phyloP scores from a whole-genome alignment of 2,329 filamentous ascomycete species.

The Apiospora marii region DNA sequence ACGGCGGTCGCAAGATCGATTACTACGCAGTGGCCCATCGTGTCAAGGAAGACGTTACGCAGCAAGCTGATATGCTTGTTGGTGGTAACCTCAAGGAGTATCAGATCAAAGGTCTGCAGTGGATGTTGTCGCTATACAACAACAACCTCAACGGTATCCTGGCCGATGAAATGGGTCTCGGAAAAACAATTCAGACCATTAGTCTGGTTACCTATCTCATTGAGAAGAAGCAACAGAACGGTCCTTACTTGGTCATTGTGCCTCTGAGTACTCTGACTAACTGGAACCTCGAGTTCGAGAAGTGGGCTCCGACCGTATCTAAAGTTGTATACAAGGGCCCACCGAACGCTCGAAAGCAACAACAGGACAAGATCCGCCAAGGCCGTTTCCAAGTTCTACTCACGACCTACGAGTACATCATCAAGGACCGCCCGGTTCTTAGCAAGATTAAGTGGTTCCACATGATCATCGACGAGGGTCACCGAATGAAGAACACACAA shows the following conservation, averaged over 20 bases:
- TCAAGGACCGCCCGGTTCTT: slow-evolving; percentile 94
- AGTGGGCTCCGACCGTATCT: slow-evolving; percentile 89
- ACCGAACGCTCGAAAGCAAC: slow-evolving; percentile 84
- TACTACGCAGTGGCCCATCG: slow-evolving; percentile 99
- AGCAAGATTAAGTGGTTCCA: slow-evolving; percentile 99
- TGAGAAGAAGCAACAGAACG: slow-evolving; percentile 89
- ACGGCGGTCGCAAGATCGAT: slow-evolving; percentile 82
- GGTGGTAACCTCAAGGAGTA: slow-evolving; percentile 96
- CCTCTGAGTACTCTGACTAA: slow-evolving; percentile 97
- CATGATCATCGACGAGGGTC: slow-evolving; percentile 99
- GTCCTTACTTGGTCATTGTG: slow-evolving; percentile 95
- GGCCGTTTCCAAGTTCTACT: slow-evolving; percentile 95
- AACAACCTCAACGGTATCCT: slow-evolving; percentile 99
- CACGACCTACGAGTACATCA: slow-evolving; percentile 99
- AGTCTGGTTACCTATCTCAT: slow-evolving; percentile 97
- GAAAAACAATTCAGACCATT: slow-evolving; percentile 99
- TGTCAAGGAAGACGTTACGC: slow-evolving; percentile 88
- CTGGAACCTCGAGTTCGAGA: slow-evolving; percentile 98
- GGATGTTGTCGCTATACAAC: slow-evolving; percentile 99
- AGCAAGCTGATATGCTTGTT: slow-evolving; percentile 85
- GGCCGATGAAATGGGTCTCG: slow-evolving; percentile 99
- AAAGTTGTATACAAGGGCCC: slow-evolving; percentile 98
- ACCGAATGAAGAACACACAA: slow-evolving; percentile 98
- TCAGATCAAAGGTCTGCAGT: slow-evolving; percentile 97
- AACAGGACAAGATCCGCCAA: slow-evolving; percentile 93